Percentiles rank a stretch among this genome's conserved stretches.
These are phyloP conservation scores for Bjerkandera adusta DNA, from an alignment of 1,284 basidiomycete species.

Conservation along the genomic window DNA sequence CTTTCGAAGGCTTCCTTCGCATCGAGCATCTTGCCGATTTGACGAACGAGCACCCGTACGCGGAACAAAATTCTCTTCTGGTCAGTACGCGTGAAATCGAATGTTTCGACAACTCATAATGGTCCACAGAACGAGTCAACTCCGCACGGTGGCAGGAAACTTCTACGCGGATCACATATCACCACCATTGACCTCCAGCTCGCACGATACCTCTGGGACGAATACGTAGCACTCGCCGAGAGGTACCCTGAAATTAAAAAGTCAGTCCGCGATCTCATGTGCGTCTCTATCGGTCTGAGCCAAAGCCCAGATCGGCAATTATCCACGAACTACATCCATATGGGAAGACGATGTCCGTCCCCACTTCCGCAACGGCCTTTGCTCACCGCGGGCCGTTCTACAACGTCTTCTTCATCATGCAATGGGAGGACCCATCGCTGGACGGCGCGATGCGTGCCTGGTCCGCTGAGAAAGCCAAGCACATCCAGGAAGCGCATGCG, in stretches of 20 bases:
- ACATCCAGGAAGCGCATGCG: too few relatives aligned
- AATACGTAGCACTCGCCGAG: background rate
- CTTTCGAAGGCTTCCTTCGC: slow-evolving; percentile 7
- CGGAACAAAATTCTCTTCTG: slow-evolving; percentile 13
- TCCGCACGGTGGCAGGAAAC: slow-evolving; percentile 7
- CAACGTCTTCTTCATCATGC: slow-evolving; percentile 6
- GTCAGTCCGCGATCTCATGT: too few relatives aligned
- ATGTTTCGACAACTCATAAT: background rate
- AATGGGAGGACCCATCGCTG: slow-evolving; percentile 7
- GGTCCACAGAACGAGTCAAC: slow-evolving; percentile 6
- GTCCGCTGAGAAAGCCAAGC: too few relatives aligned
- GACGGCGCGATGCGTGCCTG: slow-evolving; percentile 4
- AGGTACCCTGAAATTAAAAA: background rate
- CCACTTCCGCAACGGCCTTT: slow-evolving; percentile 8
- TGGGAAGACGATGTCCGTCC: slow-evolving; percentile 7
- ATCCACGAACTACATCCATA: slow-evolving; percentile 8
- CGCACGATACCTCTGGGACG: background rate
- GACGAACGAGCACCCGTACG: slow-evolving; percentile 17
- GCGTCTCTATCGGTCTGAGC: background rate
- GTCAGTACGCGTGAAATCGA: background rate
- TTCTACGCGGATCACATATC: background rate
- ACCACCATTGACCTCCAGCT: background rate
- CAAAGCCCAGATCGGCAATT: slow-evolving; percentile 8
- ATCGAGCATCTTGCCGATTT: slow-evolving; percentile 15
- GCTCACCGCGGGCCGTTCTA: slow-evolving; percentile 9